A percentile compares a stretch with the other conserved stretches of the same genome.
Conservation (phyloP, 2,329 filamentous ascomycete species). For the Cryphonectria naterciae region DNA sequence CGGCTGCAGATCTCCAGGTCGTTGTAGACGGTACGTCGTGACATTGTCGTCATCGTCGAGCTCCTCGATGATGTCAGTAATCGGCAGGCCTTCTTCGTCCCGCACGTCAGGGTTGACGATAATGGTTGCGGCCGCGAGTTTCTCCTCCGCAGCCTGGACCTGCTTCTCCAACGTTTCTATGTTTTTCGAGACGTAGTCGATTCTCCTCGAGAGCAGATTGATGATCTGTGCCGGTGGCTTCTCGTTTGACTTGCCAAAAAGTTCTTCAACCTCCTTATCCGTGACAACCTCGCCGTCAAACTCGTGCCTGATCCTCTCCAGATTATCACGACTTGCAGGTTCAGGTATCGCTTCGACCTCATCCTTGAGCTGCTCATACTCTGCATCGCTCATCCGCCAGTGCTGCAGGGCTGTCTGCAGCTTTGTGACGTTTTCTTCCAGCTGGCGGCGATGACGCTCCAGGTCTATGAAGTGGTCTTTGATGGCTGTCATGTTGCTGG, state of each 20-base stretch:
- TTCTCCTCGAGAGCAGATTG: conserved; percentile 70
- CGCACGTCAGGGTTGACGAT: conserved; percentile 63
- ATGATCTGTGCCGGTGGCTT: conserved; percentile 67
- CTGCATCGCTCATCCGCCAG: conserved; percentile 89
- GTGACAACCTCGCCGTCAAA: conserved; percentile 68
- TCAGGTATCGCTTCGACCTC: conserved; percentile 66
- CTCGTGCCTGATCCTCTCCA: conserved; percentile 60
- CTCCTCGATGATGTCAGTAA: conserved; percentile 91
- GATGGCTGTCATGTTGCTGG: conserved; percentile 42
- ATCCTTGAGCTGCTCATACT: conserved; percentile 88
- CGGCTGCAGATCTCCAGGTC: conserved; percentile 68
- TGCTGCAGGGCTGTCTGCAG: conserved; percentile 77
- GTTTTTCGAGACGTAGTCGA: conserved; percentile 90
- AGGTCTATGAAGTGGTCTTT: conserved; percentile 66
- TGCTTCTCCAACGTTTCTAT: conserved; percentile 74
- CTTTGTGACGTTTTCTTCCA: conserved; percentile 76
- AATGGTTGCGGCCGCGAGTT: conserved; percentile 66
- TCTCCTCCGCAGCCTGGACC: conserved; percentile 69
- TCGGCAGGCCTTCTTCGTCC: conserved; percentile 72
- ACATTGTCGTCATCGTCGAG: conserved; percentile 90
- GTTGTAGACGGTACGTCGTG: conserved; percentile 67
- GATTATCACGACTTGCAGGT: conserved; percentile 54
- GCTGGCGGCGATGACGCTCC: conserved; percentile 72
- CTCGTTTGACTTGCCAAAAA: conserved; percentile 46
- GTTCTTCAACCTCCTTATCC: conserved; percentile 58